Conservation (phyloP, 2,329 filamentous ascomycete species). For the Ophiostoma himal-ulmi region DNA sequence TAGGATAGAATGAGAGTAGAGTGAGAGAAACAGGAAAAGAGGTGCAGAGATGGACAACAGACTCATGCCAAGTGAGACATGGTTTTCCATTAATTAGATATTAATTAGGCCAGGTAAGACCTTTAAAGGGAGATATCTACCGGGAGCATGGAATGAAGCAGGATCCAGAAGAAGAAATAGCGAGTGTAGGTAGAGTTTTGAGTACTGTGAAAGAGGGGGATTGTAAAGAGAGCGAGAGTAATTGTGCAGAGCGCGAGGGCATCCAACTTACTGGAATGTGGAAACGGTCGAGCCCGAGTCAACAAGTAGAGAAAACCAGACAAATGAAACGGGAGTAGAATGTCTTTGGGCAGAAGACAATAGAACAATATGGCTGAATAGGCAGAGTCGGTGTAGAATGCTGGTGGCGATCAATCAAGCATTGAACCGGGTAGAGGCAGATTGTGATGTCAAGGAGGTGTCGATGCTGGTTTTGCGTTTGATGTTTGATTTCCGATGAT, state of each 20-base stretch:
- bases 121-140: conserved; percentile 7
- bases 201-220: no score
- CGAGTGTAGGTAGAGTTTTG: neutral
- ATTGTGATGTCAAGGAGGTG: neutral
- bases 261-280: conserved; percentile 11
- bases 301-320: neutral
- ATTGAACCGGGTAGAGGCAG: neutral
- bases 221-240: neutral
- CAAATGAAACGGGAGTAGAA: neutral
- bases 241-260: neutral
- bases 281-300: conserved; percentile 9
- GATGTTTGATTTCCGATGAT: neutral
- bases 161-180: neutral
- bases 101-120: conserved; percentile 4
- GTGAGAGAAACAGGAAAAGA: neutral
- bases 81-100: neutral
- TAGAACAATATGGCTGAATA: neutral
- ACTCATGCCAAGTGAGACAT: neutral
- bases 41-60: neutral
- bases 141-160: conserved; percentile 3
- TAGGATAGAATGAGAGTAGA: neutral
- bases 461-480: neutral
- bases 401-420: conserved; percentile 4
- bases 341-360: neutral
- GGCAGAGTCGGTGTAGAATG: neutral